A percentile compares a stretch with the other conserved stretches of the same genome.
Conservation (phyloP, 2,329 filamentous ascomycete genomes). For the Xylaria sp. region DNA sequence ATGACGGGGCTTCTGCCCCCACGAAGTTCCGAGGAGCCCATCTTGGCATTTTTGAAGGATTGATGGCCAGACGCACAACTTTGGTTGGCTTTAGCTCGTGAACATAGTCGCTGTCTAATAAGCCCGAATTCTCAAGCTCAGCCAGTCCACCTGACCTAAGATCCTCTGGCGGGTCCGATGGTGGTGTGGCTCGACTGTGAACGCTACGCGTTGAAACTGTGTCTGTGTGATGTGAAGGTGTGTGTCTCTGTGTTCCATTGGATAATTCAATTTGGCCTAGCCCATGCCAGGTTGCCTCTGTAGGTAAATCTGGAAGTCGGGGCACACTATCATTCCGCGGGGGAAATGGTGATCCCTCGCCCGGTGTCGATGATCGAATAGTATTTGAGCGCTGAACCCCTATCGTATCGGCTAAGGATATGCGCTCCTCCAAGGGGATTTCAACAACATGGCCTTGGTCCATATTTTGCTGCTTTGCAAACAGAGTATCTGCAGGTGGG, state of each 20-base stretch:
- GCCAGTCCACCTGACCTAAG: constrained; percentile 37
- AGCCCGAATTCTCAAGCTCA: constrained; percentile 42
- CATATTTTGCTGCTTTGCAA: not conserved
- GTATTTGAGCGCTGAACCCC: constrained; percentile 16
- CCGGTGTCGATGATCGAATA: constrained; percentile 23
- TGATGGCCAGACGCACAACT: constrained; percentile 61
- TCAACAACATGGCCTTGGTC: constrained; percentile 17
- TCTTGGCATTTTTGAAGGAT: constrained; percentile 62
- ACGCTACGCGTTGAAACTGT: constrained; percentile 33
- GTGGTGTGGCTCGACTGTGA: constrained; percentile 27
- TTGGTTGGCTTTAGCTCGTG: constrained; percentile 49
- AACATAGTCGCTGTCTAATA: constrained; percentile 49
- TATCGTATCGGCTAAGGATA: constrained; percentile 10
- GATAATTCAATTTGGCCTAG: constrained; percentile 19
- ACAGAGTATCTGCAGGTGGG: not conserved
- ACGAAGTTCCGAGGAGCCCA: constrained; percentile 59
- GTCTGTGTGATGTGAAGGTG: constrained; percentile 32
- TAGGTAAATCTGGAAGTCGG: constrained; percentile 23
- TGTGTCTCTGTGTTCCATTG: not conserved
- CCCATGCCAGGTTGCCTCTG: constrained; percentile 30
- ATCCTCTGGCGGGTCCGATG: constrained; percentile 35
- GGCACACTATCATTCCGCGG: constrained; percentile 31
- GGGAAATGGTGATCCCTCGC: constrained; percentile 18
- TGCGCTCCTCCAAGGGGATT: constrained; percentile 21
- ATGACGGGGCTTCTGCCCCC: constrained; percentile 55